Conservation (phyloP, 2,329 filamentous ascomycete genomes). For the Amylocarpus encephaloides region DNA sequence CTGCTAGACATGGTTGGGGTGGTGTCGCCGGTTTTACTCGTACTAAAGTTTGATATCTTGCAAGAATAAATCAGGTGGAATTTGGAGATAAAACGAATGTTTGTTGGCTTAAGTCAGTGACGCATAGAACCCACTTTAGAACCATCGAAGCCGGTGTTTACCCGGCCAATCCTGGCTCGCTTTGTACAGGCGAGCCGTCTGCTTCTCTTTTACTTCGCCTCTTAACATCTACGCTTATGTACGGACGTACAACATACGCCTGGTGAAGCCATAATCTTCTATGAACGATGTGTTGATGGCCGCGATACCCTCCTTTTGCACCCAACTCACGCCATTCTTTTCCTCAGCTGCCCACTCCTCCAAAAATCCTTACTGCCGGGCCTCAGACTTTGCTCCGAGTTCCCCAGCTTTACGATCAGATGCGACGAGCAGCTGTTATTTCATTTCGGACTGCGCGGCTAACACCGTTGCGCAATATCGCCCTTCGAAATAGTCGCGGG, state of each 20-base stretch:
- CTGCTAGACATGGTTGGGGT: slow-evolving; percentile 29
- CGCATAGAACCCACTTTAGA: slow-evolving; percentile 14
- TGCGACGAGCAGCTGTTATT: slow-evolving; percentile 68
- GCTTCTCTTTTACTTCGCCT: too few relatives aligned
- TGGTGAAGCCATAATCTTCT: not conserved
- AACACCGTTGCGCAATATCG: slow-evolving; percentile 53
- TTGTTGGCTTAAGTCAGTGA: slow-evolving; percentile 20
- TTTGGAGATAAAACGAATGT: not conserved
- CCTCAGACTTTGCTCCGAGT: slow-evolving; percentile 14
- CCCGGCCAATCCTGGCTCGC: not conserved
- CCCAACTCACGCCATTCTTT: not conserved
- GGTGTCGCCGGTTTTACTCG: not conserved
- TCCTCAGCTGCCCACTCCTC: not conserved
- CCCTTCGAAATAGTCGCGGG: slow-evolving; percentile 44
- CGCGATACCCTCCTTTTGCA: not conserved
- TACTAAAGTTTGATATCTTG: not conserved
- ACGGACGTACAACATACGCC: too few relatives aligned
- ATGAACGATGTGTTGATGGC: slow-evolving; percentile 3
- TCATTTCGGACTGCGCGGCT: slow-evolving; percentile 63
- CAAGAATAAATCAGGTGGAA: not conserved
- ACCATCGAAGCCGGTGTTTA: not conserved
- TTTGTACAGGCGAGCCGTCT: not conserved
- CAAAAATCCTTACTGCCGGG: slow-evolving; percentile 7
- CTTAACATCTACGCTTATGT: not conserved
- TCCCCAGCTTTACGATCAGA: slow-evolving; percentile 37